Conservation (phyloP, 768 basidiomycete genomes). For the Lactarius quietus region DNA sequence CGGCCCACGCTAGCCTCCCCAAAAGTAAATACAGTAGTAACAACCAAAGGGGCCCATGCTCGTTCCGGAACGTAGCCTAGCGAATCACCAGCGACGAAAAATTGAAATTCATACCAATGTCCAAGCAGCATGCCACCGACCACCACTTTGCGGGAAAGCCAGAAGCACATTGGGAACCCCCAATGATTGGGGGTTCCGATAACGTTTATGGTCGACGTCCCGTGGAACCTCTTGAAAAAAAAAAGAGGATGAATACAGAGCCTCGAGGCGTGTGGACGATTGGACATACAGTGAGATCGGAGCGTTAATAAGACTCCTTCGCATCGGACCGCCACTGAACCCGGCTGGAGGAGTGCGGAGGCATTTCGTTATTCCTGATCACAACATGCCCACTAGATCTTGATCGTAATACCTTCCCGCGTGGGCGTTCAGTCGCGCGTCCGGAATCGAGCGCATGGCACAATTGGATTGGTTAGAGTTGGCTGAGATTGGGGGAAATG, state of each 20-base stretch:
- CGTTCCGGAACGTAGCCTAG: neutral
- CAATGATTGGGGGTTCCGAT: too few species aligned
- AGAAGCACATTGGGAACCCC: too few species aligned
- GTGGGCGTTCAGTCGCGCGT: neutral
- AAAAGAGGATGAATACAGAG: neutral
- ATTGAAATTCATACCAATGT: too few species aligned
- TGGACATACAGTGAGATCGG: neutral
- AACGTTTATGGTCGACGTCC: neutral
- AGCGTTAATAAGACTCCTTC: neutral
- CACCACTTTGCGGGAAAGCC: too few species aligned
- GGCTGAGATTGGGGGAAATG: slow-evolving; percentile 1
- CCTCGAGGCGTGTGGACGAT: neutral
- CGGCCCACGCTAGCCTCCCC: neutral
- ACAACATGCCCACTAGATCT: neutral
- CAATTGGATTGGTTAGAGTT: neutral
- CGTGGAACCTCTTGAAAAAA: neutral
- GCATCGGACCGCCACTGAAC: slow-evolving; percentile 7
- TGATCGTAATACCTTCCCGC: neutral
- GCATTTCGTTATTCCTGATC: neutral
- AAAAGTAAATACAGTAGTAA: too few species aligned
- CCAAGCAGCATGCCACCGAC: too few species aligned
- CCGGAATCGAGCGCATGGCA: neutral
- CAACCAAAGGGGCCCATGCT: too few species aligned
- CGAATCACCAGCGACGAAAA: neutral
- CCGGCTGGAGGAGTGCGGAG: neutral